Percentiles rank a stretch among this genome's conserved stretches.
phyloP scores from a whole-genome alignment of 2,329 filamentous ascomycete species.

The Colletotrichum somersetense region DNA sequence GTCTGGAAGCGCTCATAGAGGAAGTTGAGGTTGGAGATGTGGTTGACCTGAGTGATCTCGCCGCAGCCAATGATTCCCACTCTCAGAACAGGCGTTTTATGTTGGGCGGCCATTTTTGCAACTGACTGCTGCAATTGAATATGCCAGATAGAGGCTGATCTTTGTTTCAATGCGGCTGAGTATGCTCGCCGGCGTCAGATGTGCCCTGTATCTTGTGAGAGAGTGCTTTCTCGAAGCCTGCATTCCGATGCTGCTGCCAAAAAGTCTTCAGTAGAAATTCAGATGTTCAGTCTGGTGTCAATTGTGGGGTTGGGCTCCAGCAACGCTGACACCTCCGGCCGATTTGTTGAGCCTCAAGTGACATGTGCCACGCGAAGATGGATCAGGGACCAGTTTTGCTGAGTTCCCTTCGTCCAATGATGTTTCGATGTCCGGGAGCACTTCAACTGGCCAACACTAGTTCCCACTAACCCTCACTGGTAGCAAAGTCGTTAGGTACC shows the following conservation, averaged over 20 bases:
- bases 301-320: conserved; percentile 3
- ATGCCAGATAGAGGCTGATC: neutral
- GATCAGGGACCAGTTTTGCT: conserved; percentile 12
- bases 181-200: neutral
- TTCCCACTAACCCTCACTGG: conserved; percentile 20
- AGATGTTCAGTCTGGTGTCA: neutral
- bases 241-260: neutral
- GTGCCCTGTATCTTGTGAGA: neutral
- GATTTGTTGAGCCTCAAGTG: conserved; percentile 12
- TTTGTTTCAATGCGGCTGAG: neutral
- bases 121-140: neutral
- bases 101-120: conserved; percentile 2
- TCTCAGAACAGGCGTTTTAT: conserved; percentile 40
- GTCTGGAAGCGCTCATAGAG: conserved; percentile 59
- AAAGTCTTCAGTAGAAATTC: neutral
- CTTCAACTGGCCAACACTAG: neutral
- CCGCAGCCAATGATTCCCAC: conserved; percentile 62
- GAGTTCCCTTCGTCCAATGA: conserved; percentile 23
- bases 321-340: conserved; percentile 9
- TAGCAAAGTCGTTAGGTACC: neutral
- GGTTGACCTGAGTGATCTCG: conserved; percentile 64
- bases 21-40: conserved; percentile 63
- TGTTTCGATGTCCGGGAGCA: conserved; percentile 4
- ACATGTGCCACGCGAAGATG: conserved; percentile 18
- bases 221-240: neutral